Evolutionary conservation across 78 protist species (phyloP), one percentile per base, ranked within the genome.

Genomic region (Emiliania huxleyi): DNA sequence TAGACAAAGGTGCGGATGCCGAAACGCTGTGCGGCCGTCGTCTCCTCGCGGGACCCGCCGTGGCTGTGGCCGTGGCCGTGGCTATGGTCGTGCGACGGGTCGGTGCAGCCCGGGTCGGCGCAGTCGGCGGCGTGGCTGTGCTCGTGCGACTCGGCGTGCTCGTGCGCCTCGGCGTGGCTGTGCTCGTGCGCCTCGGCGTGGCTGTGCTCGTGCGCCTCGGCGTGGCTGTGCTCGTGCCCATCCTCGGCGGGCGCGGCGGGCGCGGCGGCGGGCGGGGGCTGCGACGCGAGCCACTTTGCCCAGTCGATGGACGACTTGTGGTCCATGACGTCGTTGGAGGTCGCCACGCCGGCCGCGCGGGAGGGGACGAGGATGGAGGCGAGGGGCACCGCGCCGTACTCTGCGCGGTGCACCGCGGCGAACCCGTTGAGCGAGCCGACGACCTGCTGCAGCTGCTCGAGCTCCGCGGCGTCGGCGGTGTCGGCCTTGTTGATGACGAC

Each of bases 401-500:
- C 21, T 15, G 55, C 89, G 40, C 5, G 35, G 29, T n/a, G 48
- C 38, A 81, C 33, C 5, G 33, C 0, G 21, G 89, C 89, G 56
- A 42, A 81, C 29, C 89, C 89, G 89, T 81, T 81, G 40, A 81
- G 5, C 22, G 5, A 19, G 62, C 40, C 29, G 85, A 77, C 19
- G 33, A 25, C 12, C 35, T 77, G 35, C 46, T 40, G 25, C 25
- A 77, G 48, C 29, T 0, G 29, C 19, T 0, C 55, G 42, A 23
- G 8, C 89, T 81, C 55, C 46, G 21, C 48, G 11, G 11, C 45
- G 73, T 5, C 22, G 33, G 42, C 73, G 46, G 23, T 40, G 83
- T 93, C 95, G 45, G 6, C 81, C 94, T 98, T 98, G 96, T 98
- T 98, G 73, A 98, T 90, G 3, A 98, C 62, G 38, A 98, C 77